Percentiles rank a stretch among this genome's conserved stretches.
phyloP scores from a whole-genome alignment of 2,329 filamentous ascomycete species.

The Phialemoniopsis sp. region DNA sequence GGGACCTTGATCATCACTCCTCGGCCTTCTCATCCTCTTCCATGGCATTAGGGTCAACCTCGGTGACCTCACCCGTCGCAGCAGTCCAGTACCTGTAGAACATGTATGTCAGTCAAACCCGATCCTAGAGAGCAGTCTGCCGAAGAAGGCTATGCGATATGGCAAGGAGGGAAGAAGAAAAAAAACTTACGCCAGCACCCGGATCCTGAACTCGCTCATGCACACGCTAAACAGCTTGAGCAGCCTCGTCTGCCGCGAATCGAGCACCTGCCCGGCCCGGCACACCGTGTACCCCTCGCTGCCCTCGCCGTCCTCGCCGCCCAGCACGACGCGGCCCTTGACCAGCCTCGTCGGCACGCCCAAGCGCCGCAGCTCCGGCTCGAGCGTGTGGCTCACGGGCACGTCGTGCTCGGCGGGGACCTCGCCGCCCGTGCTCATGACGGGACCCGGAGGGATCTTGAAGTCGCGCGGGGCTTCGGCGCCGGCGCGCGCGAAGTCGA shows the following conservation, averaged over 20 bases:
- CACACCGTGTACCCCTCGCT: conserved; percentile 70
- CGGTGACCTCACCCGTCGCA: conserved; percentile 54
- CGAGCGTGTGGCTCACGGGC: conserved; percentile 79
- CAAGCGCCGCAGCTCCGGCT: conserved; percentile 84
- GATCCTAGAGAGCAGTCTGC: not conserved
- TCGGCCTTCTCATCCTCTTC: conserved; percentile 15
- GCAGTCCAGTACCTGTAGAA: conserved; percentile 55
- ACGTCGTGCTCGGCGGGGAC: conserved; percentile 78
- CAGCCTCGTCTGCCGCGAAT: conserved; percentile 87
- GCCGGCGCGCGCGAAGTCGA: conserved; percentile 90
- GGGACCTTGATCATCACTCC: conserved; percentile 9
- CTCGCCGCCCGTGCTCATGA: conserved; percentile 79
- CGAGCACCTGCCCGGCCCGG: conserved; percentile 77
- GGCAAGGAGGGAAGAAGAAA: not conserved
- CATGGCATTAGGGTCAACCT: conserved; percentile 33
- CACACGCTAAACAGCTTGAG: conserved; percentile 92
- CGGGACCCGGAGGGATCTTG: conserved; percentile 75
- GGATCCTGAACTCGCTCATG: conserved; percentile 84
- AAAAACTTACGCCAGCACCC: conserved; percentile 63
- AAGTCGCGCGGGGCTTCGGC: conserved; percentile 70
- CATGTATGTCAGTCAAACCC: conserved; percentile 6
- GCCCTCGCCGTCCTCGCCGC: conserved; percentile 48
- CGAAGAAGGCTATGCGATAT: not conserved
- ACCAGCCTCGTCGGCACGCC: conserved; percentile 86
- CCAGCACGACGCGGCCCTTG: conserved; percentile 80